phyloP scores from a whole-genome alignment of 192 early-diverging fungal species.

The Irineochytrium annulatum region DNA sequence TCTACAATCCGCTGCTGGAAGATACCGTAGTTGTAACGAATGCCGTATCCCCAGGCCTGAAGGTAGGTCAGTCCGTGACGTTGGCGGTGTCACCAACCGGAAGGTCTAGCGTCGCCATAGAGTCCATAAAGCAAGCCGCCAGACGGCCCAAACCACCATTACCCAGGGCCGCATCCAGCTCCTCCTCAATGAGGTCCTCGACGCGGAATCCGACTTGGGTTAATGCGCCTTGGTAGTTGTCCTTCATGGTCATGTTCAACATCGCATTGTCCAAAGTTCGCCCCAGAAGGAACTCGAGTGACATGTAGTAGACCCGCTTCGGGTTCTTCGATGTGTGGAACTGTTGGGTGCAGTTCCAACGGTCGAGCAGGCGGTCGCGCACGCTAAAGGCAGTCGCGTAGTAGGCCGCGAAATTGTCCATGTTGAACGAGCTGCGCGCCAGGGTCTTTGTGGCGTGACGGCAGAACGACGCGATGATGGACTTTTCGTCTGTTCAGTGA shows the following conservation, averaged over 20 bases:
- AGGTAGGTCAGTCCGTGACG: background rate
- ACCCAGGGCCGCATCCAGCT: conserved; percentile 93
- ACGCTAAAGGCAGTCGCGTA: conserved; percentile 81
- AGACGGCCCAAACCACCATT: conserved; percentile 96
- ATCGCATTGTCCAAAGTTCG: conserved; percentile 97
- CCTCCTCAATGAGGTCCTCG: conserved; percentile 90
- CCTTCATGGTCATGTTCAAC: conserved; percentile 79
- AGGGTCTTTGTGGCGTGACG: conserved; percentile 87
- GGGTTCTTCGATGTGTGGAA: conserved; percentile 71
- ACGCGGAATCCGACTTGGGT: conserved; percentile 82
- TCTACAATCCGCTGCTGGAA: conserved; percentile 97
- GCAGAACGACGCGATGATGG: conserved; percentile 82
- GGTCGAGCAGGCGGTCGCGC: conserved; percentile 87
- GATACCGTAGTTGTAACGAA: conserved; percentile 97
- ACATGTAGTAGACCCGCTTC: conserved; percentile 97
- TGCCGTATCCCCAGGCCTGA: conserved; percentile 70
- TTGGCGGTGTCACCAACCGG: conserved; percentile 63
- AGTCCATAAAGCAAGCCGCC: conserved; percentile 97
- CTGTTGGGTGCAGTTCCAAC: conserved; percentile 95
- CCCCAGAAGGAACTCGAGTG: conserved; percentile 95
- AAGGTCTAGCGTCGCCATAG: conserved; percentile 87
- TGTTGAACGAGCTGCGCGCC: conserved; percentile 80
- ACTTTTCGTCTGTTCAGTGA: conserved; percentile 52
- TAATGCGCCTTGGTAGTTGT: conserved; percentile 66
- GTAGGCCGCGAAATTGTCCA: conserved; percentile 91